Evolutionary conservation across 148 eudicot genomes (phyloP), one percentile per base, ranked within the genome.

Genomic region (Heliamphora exappendiculata): DNA sequence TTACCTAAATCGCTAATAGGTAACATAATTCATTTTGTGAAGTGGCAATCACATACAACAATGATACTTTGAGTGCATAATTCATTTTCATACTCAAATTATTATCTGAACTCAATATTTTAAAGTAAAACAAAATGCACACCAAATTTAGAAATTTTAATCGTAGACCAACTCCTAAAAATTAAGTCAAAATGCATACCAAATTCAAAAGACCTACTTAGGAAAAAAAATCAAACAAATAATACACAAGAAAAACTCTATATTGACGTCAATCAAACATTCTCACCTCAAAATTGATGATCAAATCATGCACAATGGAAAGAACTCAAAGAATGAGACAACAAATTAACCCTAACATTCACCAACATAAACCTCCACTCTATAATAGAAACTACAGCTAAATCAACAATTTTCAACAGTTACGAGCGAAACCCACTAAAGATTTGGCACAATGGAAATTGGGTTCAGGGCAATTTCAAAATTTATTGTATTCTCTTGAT

Each of bases 351-450:
- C 50, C 16, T 9, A 20, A 39, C 4, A 20, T 24, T 26, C 26
- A 44, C 26, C 33, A 33, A 51, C 39, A 31, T 22, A 70, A 26
- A 13, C 73, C 29, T 16, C 4, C 57, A 70, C 55, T 2, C 29
- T 2, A 1, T 9, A n/a, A 44, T 4, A 69, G 53, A 69, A 69
- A 44, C 45, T 4, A 28, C 73, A 69, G 31, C 34, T 7, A 45
- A 10, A 45, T 45, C 55, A 24, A 6, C 26, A 69, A 39, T 69
- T 45, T 55, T 26, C 13, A 24, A 11, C 50, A 26, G 71, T 6
- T 67, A 22, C 24, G 71, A 54, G n/a, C n/a, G n/a, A n/a, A n/a
- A n/a, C n/a, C 73, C 73, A 69, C 22, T 12, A 69, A 13, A n/a
- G 45, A 69, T 69, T 45, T 36, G 45, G 45, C 37, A 26, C 53